A percentile compares a stretch with the other conserved stretches of the same genome.
Conservation (phyloP, 192 early-diverging fungal species). For the Backusella mclennaniae region DNA sequence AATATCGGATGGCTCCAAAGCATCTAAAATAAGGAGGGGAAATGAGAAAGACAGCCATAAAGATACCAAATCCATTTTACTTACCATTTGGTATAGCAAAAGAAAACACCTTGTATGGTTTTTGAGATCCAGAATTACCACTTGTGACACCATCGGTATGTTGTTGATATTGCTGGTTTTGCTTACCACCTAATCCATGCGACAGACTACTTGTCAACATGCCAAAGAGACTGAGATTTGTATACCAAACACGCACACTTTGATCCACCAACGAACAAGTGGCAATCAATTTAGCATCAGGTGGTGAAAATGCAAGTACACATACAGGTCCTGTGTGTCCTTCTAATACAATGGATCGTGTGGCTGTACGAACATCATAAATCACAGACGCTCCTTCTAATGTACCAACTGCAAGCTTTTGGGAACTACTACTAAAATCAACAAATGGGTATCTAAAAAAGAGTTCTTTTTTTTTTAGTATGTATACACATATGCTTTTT, state of each 20-base stretch:
- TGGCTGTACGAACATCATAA: slow-evolving; percentile 83
- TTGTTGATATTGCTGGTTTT: background rate
- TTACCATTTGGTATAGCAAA: slow-evolving; percentile 37
- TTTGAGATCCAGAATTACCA: slow-evolving; percentile 34
- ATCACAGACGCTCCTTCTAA: slow-evolving; percentile 71
- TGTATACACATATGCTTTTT: background rate
- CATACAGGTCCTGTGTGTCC: slow-evolving; percentile 67
- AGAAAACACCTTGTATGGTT: slow-evolving; percentile 42
- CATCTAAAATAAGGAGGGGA: background rate
- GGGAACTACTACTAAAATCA: slow-evolving; percentile 69
- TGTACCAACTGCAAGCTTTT: slow-evolving; percentile 78
- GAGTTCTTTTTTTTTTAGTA: background rate
- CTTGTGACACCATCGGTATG: background rate
- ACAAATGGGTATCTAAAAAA: slow-evolving; percentile 58
- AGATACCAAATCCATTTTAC: slow-evolving; percentile 4
- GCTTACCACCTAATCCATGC: slow-evolving; percentile 11
- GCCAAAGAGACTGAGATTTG: slow-evolving; percentile 67
- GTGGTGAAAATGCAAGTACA: slow-evolving; percentile 69
- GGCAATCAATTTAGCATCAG: slow-evolving; percentile 73
- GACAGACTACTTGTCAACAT: slow-evolving; percentile 50
- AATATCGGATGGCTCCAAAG: slow-evolving; percentile 29
- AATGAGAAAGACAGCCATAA: background rate
- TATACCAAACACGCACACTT: slow-evolving; percentile 74
- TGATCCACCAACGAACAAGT: slow-evolving; percentile 70
- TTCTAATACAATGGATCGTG: slow-evolving; percentile 73